These are phyloP conservation scores for Spirogloea muscicola DNA, from an alignment of 139 green algal species.

Conservation along the genomic window DNA sequence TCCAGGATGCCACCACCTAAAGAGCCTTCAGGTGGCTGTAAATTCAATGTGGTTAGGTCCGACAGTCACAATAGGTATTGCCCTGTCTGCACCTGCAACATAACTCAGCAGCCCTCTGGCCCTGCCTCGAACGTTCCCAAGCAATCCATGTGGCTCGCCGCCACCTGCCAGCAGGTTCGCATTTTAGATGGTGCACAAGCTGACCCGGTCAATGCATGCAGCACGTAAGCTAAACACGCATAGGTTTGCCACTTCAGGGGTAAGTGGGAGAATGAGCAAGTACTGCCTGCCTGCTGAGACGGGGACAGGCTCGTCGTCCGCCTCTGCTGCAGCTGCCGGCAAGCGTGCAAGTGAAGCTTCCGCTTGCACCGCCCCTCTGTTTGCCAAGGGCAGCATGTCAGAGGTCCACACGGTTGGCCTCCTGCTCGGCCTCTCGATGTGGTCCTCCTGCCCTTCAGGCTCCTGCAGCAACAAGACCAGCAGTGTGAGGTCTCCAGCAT, in stretches of 20 bases:
- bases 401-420: not conserved
- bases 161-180: no score
- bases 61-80: not conserved
- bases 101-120: constrained; percentile 3
- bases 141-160: no score
- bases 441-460: not conserved
- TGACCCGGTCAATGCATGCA: no score
- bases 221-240: no score
- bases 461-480: not conserved
- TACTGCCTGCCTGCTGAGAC: not conserved
- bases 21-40: no score
- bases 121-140: not conserved
- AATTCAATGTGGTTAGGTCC: not conserved
- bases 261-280: no score
- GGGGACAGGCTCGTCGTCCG: not conserved
- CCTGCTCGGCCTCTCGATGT: not conserved
- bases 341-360: no score
- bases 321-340: no score
- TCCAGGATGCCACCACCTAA: no score
- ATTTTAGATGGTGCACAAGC: no score
- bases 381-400: not conserved
- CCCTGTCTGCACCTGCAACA: constrained; percentile 5
- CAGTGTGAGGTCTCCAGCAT: not conserved
- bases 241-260: no score
- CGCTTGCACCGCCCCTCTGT: no score